Evolutionary conservation across 306 rosid genomes (phyloP), one percentile per base, ranked within the genome.

Genomic region (Mimosa pudica): DNA sequence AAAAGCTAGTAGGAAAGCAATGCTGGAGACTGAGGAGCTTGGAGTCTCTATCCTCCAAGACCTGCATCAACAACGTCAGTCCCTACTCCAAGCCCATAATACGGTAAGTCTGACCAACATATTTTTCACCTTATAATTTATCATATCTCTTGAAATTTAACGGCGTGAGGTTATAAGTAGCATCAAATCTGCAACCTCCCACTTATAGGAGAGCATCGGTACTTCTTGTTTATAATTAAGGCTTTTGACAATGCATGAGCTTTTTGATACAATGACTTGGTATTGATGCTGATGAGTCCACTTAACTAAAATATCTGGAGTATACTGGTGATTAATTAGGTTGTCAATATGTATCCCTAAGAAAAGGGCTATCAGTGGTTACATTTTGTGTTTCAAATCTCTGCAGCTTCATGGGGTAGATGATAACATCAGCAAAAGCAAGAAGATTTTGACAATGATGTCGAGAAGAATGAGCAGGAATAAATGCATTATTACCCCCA

Each of bases 41-140:
- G 92, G 91, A 60, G 91, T 82, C 38, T 87, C 91, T 35, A 85
- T 89, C 71, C 89, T 90, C 84, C 90, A 87, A 71, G 92, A 90
- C 68, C 87, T 88, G 87, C 89, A 90, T 76, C 90, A 82, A 51
- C 95, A 90, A 62, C 89, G 89, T 11, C 84, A 87, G 61, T 87
- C 94, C 11, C 87, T 90, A 47, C 85, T 90, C 32, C 89, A 87
- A 61, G 86, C 92, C 41, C 88, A 83, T 58, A 81, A 77, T 8
- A 46, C 86, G 5, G 91, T 89, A 74, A 36, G 82, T 58, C 44
- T 32, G 16, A 49, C 76, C 20, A 24, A 32, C 70, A 49, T 38
- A 24, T 41, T 72, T 71, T 61, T n/a, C 81, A 12, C 45, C 62
- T 71, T 12, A 20, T 33, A 35, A 45, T 18, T 45, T 44, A 45